Base-by-base conservation (phyloP, 192 early-diverging fungal species). In the Podila verticillata region DNA sequence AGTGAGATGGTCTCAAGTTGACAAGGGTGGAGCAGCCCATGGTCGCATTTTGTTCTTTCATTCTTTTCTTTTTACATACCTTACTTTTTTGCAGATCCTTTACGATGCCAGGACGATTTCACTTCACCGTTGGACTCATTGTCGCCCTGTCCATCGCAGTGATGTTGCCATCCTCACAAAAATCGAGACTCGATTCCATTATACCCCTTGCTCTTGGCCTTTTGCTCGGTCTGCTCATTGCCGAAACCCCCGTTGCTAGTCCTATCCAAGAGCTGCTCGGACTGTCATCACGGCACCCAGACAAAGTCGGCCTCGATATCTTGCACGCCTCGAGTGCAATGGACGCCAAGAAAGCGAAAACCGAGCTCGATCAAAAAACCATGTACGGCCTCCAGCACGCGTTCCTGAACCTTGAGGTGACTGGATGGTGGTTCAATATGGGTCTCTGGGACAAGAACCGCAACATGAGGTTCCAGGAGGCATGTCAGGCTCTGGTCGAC, bases 371-470 rank as follows among this genome's bases (percentile, higher is more conserved):
- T 32, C 74, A 78, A 24, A 70, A 51, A 48, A 77, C 75, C 15
- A 77, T 85, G 65, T 87, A 87, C 61, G 86, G 86, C 5, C 65
- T 83, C 7, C 81, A 82, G 48, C 83, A 87, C 56, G 68, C 78
- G 20, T 69, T 84, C 36, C 64, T 85, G 24, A 87, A 87, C 31
- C 30, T 87, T 0, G 68, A 83, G 15, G 32, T 85, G 8, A 79
- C 82, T 48, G 82, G 77, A 1, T 82, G 70, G 39, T 87, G 86
- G 86, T 84, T 87, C 51, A 87, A 84, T 48, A 84, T 87, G 81
- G 86, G 86, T 8, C 61, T 75, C 1, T 87, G 86, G 86, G 78
- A 86, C 24, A 61, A 63, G 15, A 26, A 61, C 20, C 22, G 48
- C 22, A 7, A 36, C 13, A 80, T 78, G 63, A 65, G 66, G 0